phyloP scores from a whole-genome alignment of 1,284 basidiomycete genomes.

The Apiotrichum siamense region DNA sequence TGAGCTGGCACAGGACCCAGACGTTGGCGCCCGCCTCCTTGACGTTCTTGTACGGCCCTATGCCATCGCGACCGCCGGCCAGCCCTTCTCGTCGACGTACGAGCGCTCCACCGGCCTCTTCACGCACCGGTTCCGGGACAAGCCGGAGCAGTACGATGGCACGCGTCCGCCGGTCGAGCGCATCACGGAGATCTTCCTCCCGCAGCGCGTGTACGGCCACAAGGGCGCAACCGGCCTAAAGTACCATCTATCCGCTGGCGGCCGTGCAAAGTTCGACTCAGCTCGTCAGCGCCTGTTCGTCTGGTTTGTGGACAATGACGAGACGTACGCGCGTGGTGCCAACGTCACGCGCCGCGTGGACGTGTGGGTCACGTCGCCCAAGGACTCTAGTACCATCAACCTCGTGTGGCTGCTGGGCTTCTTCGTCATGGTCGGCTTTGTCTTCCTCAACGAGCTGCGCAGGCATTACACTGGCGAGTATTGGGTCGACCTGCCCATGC shows the following conservation, averaged over 20 bases:
- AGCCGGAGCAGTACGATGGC: slow-evolving; percentile 25
- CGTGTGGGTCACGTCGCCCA: slow-evolving; percentile 27
- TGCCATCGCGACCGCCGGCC: slow-evolving; percentile 42
- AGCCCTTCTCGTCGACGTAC: slow-evolving; percentile 29
- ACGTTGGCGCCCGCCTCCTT: slow-evolving; percentile 73
- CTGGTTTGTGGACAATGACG: slow-evolving; percentile 33
- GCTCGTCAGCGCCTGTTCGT: slow-evolving; percentile 31
- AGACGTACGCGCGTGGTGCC: background rate
- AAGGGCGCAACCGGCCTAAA: slow-evolving; percentile 11
- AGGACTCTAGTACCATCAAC: background rate
- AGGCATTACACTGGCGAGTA: background rate
- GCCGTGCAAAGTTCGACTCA: slow-evolving; percentile 27
- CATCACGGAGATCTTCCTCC: slow-evolving; percentile 75
- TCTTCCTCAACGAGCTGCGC: slow-evolving; percentile 5
- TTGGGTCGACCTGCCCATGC: background rate
- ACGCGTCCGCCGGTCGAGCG: slow-evolving; percentile 51
- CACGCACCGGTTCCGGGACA: slow-evolving; percentile 27
- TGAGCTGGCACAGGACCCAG: slow-evolving; percentile 57
- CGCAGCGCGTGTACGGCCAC: slow-evolving; percentile 41
- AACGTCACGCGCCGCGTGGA: slow-evolving; percentile 26
- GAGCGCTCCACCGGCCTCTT: slow-evolving; percentile 23
- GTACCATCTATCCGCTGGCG: slow-evolving; percentile 24
- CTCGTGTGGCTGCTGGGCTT: background rate
- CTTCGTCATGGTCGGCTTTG: background rate
- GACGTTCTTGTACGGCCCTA: slow-evolving; percentile 59